Evolutionary conservation across 108 stramenopile species (phyloP), one percentile per base, ranked within the genome.

Genomic region (Nannochloropsis gaditana): DNA sequence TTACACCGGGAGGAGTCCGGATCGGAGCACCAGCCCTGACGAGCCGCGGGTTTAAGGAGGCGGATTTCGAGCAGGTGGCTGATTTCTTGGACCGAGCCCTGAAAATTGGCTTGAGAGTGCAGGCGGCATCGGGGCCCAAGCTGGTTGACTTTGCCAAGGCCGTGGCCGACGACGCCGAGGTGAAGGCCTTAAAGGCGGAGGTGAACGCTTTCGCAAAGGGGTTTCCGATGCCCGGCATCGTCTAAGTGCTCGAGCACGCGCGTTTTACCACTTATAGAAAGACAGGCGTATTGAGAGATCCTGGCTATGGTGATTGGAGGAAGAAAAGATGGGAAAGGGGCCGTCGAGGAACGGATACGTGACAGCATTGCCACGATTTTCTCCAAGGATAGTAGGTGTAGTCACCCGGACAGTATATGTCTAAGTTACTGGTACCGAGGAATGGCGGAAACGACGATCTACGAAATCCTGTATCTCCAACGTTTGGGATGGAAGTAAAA

Each of bases 1-100:
- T 99, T n/a, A 95, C 97, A 21, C 99, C 99, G 79, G 99, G 99
- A 42, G 99, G 99, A 79, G 97, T 98, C 43, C 94, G 99, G 44
- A 94, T 99, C 83, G 99, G 99, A 79, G 90, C 98, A 2, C 96
- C 95, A 15, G 98, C 97, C 9, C 84, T 90, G 41, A 92, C 92
- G 45, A 90, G 92, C 11, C 91, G 93, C 45, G 93, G 93, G 59
- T 84, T 99, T 88, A 93, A 94, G 45, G 99, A 99, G 92, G 84
- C 88, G 5, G 96, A 98, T 91, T 99, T 99, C 93, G 94, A 95
- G 87, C 92, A 95, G 87, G 94, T 99, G 87, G 98, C 96, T 80
- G 87, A 88, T 42, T 96, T 99, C 91, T 91, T 99, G 85, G 93
- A 97, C 92, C 92, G 93, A 84, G 94, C 96, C 42, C 88, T 95